These are phyloP conservation scores for Leptographium wingfieldii DNA, from an alignment of 2,329 filamentous ascomycete genomes.

Conservation along the genomic window DNA sequence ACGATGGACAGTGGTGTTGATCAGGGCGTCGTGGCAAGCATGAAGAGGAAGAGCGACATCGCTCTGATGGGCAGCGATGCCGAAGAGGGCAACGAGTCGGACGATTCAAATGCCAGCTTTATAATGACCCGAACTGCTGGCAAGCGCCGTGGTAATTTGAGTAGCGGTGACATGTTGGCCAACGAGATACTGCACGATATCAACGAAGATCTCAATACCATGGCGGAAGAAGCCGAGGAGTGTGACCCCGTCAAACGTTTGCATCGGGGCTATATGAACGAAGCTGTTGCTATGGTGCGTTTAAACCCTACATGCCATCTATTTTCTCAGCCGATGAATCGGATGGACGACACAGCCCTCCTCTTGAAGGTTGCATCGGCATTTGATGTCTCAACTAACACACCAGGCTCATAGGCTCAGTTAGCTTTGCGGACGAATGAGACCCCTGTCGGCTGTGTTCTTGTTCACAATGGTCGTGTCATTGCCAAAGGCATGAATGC, in stretches of 20 bases:
- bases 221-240: constrained; percentile 18
- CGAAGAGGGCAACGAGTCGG: constrained; percentile 9
- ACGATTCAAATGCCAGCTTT: constrained; percentile 8
- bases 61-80: constrained; percentile 4
- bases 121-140: constrained; percentile 14
- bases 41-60: constrained; percentile 2
- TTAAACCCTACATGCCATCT: not conserved
- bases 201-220: constrained; percentile 17
- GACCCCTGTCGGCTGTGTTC: constrained; percentile 91
- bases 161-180: constrained; percentile 12
- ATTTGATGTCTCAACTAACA: constrained; percentile 6
- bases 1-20: not conserved
- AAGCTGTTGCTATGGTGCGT: constrained; percentile 74
- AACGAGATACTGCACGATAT: constrained; percentile 14
- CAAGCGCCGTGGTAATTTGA: constrained; percentile 13
- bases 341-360: not conserved
- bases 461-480: constrained; percentile 66
- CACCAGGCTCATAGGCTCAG: constrained; percentile 48
- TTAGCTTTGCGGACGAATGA: constrained; percentile 76
- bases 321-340: not conserved
- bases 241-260: constrained; percentile 16
- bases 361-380: not conserved
- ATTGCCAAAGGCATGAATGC: constrained; percentile 94
- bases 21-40: not conserved
- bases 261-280: constrained; percentile 60